phyloP scores from a whole-genome alignment of 2,329 filamentous ascomycete genomes.

The Beauveria brongniartii region DNA sequence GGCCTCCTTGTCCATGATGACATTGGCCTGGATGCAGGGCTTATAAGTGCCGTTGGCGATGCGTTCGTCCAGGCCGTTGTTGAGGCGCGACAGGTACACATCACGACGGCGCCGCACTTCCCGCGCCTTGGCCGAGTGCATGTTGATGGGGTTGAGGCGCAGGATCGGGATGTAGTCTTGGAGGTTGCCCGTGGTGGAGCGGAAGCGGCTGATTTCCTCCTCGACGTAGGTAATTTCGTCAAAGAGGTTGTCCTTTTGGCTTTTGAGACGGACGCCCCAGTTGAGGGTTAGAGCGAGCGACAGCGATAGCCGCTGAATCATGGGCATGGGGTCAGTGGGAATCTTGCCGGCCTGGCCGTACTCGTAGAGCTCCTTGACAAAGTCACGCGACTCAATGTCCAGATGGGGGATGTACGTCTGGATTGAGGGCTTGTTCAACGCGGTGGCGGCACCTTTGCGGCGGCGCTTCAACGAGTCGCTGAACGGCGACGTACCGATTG shows the following conservation, averaged over 20 bases:
- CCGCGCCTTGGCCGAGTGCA: constrained; percentile 47
- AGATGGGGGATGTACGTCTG: constrained; percentile 54
- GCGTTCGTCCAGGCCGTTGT: constrained; percentile 49
- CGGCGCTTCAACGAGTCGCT: constrained; percentile 56
- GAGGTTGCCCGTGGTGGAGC: constrained; percentile 51
- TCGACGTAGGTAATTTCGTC: constrained; percentile 56
- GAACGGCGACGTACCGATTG: constrained; percentile 60
- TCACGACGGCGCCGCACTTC: constrained; percentile 54
- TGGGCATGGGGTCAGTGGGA: constrained; percentile 56
- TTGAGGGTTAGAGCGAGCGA: constrained; percentile 58
- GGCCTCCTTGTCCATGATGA: constrained; percentile 55
- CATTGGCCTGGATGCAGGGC: constrained; percentile 60
- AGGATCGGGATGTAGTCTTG: constrained; percentile 55
- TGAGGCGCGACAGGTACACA: constrained; percentile 49
- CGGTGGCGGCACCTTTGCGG: constrained; percentile 56
- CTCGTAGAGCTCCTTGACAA: constrained; percentile 50
- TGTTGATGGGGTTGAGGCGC: constrained; percentile 52
- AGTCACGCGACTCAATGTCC: constrained; percentile 54
- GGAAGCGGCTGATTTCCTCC: constrained; percentile 50
- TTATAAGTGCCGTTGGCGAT: constrained; percentile 53
- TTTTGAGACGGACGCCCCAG: constrained; percentile 54
- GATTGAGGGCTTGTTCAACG: constrained; percentile 57
- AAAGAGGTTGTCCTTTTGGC: constrained; percentile 52
- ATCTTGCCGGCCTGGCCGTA: constrained; percentile 47
- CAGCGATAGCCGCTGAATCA: constrained; percentile 57